phyloP scores from a whole-genome alignment of 495 filamentous ascomycete species.

The Halenospora varia region DNA sequence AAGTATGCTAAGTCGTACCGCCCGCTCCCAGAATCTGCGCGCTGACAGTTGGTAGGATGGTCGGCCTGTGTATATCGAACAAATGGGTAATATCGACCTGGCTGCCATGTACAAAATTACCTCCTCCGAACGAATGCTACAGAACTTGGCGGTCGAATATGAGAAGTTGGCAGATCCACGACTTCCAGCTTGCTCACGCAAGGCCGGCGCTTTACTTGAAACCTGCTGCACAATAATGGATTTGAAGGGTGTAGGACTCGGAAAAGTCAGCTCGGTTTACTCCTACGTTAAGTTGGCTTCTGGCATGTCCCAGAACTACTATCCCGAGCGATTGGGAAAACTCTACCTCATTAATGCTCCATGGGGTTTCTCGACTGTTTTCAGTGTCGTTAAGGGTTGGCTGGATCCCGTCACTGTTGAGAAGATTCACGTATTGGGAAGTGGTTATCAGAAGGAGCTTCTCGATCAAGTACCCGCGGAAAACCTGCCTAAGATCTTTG shows the following conservation, averaged over 20 bases:
- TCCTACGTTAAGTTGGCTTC: slow-evolving; percentile 65
- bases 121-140: slow-evolving; percentile 85
- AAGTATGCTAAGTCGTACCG: slow-evolving; percentile 48
- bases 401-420: slow-evolving; percentile 92
- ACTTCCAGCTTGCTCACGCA: slow-evolving; percentile 91
- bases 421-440: slow-evolving; percentile 91
- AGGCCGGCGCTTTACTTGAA: slow-evolving; percentile 83
- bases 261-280: slow-evolving; percentile 72
- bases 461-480: slow-evolving; percentile 80
- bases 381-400: slow-evolving; percentile 82
- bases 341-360: slow-evolving; percentile 97
- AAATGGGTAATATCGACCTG: slow-evolving; percentile 90
- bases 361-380: slow-evolving; percentile 84
- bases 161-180: slow-evolving; percentile 92
- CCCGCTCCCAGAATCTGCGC: background rate
- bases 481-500: slow-evolving; percentile 85
- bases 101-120: slow-evolving; percentile 90
- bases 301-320: slow-evolving; percentile 87
- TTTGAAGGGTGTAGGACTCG: slow-evolving; percentile 85
- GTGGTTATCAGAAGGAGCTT: slow-evolving; percentile 76
- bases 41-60: slow-evolving; percentile 63
- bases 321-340: slow-evolving; percentile 84
- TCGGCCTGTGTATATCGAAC: slow-evolving; percentile 94
- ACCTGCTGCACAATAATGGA: slow-evolving; percentile 98
- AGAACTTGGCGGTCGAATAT: slow-evolving; percentile 95